These are phyloP conservation scores for Linnemannia zychae DNA, from an alignment of 192 early-diverging fungal genomes.

Conservation along the genomic window DNA sequence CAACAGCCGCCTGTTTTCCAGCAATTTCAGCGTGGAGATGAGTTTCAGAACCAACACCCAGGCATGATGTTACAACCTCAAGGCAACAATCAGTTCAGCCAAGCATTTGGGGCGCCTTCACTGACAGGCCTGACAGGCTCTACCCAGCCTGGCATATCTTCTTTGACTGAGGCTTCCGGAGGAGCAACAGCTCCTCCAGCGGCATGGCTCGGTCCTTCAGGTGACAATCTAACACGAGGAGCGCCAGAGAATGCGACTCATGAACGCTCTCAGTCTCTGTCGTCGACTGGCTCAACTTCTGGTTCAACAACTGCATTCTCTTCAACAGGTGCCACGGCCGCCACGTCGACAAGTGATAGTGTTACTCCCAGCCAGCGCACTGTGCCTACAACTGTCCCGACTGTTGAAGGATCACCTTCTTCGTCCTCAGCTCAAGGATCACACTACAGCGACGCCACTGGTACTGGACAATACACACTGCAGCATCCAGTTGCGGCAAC, in stretches of 20 bases:
- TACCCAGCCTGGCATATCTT: not conserved
- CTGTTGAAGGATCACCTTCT: not conserved
- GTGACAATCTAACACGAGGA: not conserved
- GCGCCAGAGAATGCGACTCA: not conserved
- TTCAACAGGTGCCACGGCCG: not conserved
- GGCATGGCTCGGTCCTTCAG: not conserved
- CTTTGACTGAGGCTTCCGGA: not conserved
- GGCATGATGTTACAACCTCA: not conserved
- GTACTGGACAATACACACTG: not conserved
- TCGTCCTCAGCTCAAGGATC: not conserved
- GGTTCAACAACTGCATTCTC: not conserved
- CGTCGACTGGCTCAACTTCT: not conserved
- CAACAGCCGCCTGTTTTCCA: not conserved
- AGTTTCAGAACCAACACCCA: not conserved
- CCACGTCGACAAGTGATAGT: not conserved
- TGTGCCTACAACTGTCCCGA: not conserved
- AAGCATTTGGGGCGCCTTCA: constrained; percentile 1
- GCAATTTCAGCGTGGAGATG: not conserved
- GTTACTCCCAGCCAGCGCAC: not conserved
- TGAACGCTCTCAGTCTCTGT: not conserved
- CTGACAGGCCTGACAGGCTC: not conserved
- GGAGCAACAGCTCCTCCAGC: not conserved
- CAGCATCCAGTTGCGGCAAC: not conserved
- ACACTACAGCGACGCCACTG: too few relatives aligned
- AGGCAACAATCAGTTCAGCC: not conserved